Base-by-base conservation (phyloP, 176 grass and related monocot genomes). In the Leersia perrieri region DNA sequence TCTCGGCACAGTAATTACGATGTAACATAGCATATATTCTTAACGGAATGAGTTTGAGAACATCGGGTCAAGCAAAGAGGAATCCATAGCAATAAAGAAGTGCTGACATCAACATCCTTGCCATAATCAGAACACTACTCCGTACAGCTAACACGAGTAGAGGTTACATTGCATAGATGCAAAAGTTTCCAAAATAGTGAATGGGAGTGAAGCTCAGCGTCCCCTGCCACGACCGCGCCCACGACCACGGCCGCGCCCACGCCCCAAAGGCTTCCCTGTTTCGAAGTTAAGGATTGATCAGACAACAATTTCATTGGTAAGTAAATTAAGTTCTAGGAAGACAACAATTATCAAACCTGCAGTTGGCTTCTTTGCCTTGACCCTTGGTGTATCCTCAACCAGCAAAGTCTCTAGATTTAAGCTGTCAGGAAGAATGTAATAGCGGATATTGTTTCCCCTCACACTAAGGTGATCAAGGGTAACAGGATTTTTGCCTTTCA, bases 401-500 rank as follows among this genome's bases (percentile, higher is more conserved):
- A 94, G 71, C 77, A 94, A 84, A 9, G 86, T 94, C 86, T 94
- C 92, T 73, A 94, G 92, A 33, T 90, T 90, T 85, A 94, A 83
- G 83, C 88, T 91, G 67, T 94, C 92, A 83, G 92, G 92, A 63
- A 94, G 83, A 60, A 94, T 94, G 49, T 86, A 94, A 78, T 94
- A 94, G 30, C 88, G 88, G 33, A 94, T 89, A 39, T 94, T 94
- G 86, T 94, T 94, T 64, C 92, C 92, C 63, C 92, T 85, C 47
- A 94, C 89, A 26, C 88, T 90, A 27, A 94, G 88, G 75, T 90
- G 88, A 73, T 94, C 92, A 78, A 94, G 86, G 57, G 82, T 86
- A 79, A 91, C 92, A 53, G 88, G 86, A 77, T 88, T 90, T 73
- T 91, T 90, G 25, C 92, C 92, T 79, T 84, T 85, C 79, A 91